Evolutionary conservation across 2,329 filamentous ascomycete genomes (phyloP), one percentile per base, ranked within the genome.

Genomic region (Colletotrichum cereale): DNA sequence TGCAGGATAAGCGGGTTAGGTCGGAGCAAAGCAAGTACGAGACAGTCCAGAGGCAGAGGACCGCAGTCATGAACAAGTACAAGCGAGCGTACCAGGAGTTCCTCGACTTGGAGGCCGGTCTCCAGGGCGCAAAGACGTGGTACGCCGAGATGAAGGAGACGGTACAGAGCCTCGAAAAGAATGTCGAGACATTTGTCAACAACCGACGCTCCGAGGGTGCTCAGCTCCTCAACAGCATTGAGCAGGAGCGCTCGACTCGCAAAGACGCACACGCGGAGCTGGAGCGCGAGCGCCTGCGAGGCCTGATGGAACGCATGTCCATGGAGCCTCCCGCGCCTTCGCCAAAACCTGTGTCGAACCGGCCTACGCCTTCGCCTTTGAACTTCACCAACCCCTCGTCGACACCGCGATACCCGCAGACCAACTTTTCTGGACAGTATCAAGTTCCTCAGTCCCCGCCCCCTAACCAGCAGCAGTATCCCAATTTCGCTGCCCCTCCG

Each of bases 21-120:
- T 90, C 94, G 0, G 96, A 99, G 81, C 96, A 98, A 83, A 97
- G 91, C 84, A 98, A 97, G 82, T 98, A 98, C 78, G 96, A 99
- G 80, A 84, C 87, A 2, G 93, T 97, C 74, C 95, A 95, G 65
- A 88, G 94, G 67, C 95, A 97, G 79, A 88, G 94, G 53, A 93
- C 91, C 61, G 86, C 90, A 0, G 95, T 97, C 5, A 90, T 97
- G 82, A 91, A 90, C 76, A 94, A 91, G 79, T 99, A 98, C 82
- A 95, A 95, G 81, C 92, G 94, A 73, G 91, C 96, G 1, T 97
- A 97, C 77, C 94, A 97, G 80, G 94, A 96, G 74, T 98, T 97
- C 80, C 88, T 97, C 71, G 96, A 97, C 76, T 88, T 99, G 16
- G 90, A 93, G 74, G 92, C 95, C 11, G 96, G 96, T 2, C 86